Percentiles rank a stretch among this genome's conserved stretches.
Evolutionary conservation across 345 rosid species (phyloP).

Genomic region (Durio zibethinus): DNA sequence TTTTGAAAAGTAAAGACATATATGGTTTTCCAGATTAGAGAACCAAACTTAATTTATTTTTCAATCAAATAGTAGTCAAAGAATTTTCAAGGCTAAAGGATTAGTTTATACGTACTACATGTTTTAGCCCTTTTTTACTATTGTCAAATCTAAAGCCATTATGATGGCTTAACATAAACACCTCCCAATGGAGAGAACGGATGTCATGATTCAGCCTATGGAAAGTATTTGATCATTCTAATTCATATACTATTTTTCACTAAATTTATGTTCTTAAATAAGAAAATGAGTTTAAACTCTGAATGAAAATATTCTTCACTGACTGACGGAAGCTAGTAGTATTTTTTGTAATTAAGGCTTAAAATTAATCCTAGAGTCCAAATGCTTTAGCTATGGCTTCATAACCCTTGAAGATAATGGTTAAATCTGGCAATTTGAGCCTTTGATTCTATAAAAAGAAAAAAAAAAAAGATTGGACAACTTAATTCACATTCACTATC

Average conservation of each 20-base stretch:
- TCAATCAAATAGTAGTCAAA: constrained; percentile 37
- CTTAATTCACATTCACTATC: no score
- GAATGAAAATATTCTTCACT: neutral
- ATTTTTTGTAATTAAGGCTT: neutral
- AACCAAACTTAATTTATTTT: neutral
- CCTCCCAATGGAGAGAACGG: neutral
- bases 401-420: neutral
- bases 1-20: neutral
- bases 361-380: neutral
- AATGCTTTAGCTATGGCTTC: neutral
- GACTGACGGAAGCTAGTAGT: neutral
- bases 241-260: neutral
- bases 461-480: neutral
- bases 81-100: constrained; percentile 29
- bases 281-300: neutral
- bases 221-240: neutral
- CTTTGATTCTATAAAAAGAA: neutral
- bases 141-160: constrained; percentile 36
- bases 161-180: constrained; percentile 15
- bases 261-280: neutral
- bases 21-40: neutral
- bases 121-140: constrained; percentile 28
- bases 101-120: neutral
- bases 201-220: neutral
- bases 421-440: neutral